Evolutionary conservation across 2,329 filamentous ascomycete genomes (phyloP).

Genomic region (Diaporthe ampelina): DNA sequence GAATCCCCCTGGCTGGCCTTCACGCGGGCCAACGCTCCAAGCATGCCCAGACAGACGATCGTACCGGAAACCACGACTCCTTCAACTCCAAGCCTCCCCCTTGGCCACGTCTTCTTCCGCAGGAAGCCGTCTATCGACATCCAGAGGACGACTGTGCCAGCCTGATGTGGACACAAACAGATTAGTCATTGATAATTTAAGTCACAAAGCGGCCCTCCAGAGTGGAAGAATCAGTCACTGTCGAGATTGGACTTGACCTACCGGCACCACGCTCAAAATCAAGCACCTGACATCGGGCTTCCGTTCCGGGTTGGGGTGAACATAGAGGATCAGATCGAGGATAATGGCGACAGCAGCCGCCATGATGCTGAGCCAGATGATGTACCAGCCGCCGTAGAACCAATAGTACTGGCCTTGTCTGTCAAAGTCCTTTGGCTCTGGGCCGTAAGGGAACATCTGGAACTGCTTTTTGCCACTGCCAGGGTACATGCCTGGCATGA

Average conservation of each 20-base stretch:
- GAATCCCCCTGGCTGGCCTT: neutral
- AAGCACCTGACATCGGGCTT: neutral
- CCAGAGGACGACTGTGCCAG: neutral
- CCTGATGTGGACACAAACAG: neutral
- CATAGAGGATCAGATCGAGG: neutral
- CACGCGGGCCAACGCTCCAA: neutral
- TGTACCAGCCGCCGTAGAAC: slow-evolving; percentile 2
- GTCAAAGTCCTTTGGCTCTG: neutral
- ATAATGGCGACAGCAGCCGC: neutral
- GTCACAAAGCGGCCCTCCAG: too few relatives aligned
- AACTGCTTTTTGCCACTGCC: neutral
- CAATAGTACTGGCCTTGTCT: neutral
- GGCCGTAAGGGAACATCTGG: neutral
- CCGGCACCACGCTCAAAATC: neutral
- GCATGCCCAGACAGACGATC: neutral
- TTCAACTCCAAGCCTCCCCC: neutral
- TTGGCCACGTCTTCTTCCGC: neutral
- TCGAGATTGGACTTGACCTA: neutral
- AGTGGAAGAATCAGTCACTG: neutral
- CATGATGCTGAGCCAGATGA: neutral
- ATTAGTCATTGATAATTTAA: neutral
- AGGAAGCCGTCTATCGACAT: neutral
- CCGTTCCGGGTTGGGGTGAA: neutral
- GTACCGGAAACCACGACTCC: neutral
- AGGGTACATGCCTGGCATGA: slow-evolving; percentile 1